These are phyloP conservation scores for Coprinopsis strossmayeri DNA, from an alignment of 768 basidiomycete species.

Conservation along the genomic window DNA sequence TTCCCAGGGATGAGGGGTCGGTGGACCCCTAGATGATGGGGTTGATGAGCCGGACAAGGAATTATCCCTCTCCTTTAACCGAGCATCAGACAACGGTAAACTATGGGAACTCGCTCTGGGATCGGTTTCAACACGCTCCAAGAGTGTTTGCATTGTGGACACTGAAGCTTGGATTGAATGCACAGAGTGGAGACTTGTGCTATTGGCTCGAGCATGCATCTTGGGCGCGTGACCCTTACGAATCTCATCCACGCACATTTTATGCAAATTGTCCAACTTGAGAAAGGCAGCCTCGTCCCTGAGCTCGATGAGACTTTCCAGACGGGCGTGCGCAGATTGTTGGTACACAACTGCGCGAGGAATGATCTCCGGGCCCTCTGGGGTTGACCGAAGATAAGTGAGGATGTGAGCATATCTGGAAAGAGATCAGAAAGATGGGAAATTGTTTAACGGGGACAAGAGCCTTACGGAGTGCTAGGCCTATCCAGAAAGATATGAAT, in stretches of 20 bases:
- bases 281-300: constrained; percentile 76
- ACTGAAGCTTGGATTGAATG: constrained; percentile 50
- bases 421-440: not conserved
- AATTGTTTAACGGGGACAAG: not conserved
- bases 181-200: constrained; percentile 26
- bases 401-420: constrained; percentile 69
- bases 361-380: constrained; percentile 41
- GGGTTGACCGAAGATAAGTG: constrained; percentile 59
- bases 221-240: constrained; percentile 39
- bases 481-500: constrained; percentile 78
- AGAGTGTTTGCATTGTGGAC: constrained; percentile 53
- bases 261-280: constrained; percentile 57
- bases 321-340: constrained; percentile 38
- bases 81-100: not conserved
- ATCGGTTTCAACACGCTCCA: constrained; percentile 43
- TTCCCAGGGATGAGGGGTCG: constrained; percentile 42
- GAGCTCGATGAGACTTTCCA: constrained; percentile 67
- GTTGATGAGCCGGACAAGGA: constrained; percentile 7
- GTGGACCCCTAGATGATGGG: constrained; percentile 15
- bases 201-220: constrained; percentile 34
- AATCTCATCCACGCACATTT: constrained; percentile 58
- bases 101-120: constrained; percentile 12
- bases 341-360: constrained; percentile 48
- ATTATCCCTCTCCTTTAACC: constrained; percentile 6
- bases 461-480: constrained; percentile 69